These are phyloP conservation scores for Setaria viridis DNA, from an alignment of 202 grass and related monocot genomes.

Conservation along the genomic window DNA sequence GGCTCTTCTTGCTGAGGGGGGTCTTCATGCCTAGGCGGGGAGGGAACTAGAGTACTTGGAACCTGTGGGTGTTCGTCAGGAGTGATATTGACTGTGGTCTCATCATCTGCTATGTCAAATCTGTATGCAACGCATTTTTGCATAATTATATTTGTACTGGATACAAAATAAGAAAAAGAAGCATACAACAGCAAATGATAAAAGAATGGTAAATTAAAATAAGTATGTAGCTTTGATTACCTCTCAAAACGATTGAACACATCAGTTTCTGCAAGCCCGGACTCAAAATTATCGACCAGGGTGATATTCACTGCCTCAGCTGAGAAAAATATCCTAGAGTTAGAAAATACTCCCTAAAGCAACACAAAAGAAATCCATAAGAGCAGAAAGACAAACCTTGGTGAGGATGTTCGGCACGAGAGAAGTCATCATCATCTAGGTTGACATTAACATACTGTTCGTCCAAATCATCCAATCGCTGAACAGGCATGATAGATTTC, in stretches of 20 bases:
- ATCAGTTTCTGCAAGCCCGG: conserved; percentile 57
- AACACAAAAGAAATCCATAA: conserved; percentile 11
- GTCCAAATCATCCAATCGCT: conserved; percentile 86
- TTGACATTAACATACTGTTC: conserved; percentile 83
- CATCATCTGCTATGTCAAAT: conserved; percentile 95
- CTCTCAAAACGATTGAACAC: conserved; percentile 85
- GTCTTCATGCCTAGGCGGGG: conserved; percentile 60
- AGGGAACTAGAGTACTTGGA: conserved; percentile 59
- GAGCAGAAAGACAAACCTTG: conserved; percentile 68
- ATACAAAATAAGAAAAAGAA: conserved; percentile 13
- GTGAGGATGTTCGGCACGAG: conserved; percentile 53
- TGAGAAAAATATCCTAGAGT: conserved; percentile 46
- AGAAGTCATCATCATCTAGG: conserved; percentile 65
- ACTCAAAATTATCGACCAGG: conserved; percentile 66
- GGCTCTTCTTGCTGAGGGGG: conserved; percentile 56
- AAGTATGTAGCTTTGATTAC: conserved; percentile 46
- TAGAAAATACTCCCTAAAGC: conserved; percentile 28
- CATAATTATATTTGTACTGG: conserved; percentile 20
- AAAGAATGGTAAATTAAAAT: conserved; percentile 22
- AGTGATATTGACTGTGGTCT: conserved; percentile 65
- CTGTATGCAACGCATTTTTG: conserved; percentile 49
- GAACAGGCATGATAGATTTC: conserved; percentile 35
- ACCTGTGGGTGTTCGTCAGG: conserved; percentile 55
- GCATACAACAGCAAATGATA: not conserved
- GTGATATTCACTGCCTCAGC: conserved; percentile 79